Evolutionary conservation across 2,329 filamentous ascomycete species (phyloP).

Genomic region (Botrytis tulipae): DNA sequence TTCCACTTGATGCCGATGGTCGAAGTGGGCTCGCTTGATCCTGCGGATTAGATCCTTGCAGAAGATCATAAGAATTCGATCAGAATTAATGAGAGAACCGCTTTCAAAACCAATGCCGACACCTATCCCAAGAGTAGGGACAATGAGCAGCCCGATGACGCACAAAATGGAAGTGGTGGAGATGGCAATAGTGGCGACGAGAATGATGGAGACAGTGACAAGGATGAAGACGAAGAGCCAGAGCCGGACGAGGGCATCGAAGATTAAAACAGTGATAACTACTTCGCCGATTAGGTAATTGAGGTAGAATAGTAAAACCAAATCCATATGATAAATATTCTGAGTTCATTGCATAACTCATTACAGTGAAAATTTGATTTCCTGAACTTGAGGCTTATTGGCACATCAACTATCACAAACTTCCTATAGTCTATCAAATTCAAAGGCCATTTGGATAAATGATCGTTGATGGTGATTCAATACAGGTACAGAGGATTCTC

Average conservation of each 20-base stretch:
- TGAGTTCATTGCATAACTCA: not conserved
- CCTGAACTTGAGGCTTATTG: not conserved
- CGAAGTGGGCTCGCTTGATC: too few species aligned
- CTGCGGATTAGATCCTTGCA: too few species aligned
- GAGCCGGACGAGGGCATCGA: not conserved
- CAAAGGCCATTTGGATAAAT: too few species aligned
- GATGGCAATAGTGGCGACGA: not conserved
- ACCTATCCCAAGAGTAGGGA: too few species aligned
- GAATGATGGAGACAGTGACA: not conserved
- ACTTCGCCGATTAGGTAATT: too few species aligned
- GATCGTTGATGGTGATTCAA: too few species aligned
- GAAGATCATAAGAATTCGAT: accelerated
- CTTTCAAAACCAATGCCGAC: too few species aligned
- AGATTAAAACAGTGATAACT: not conserved
- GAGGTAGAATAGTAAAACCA: not conserved
- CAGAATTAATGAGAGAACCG: too few species aligned
- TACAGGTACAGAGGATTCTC: too few species aligned
- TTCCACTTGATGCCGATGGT: too few species aligned
- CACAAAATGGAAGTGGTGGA: not conserved
- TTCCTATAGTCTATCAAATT: too few species aligned
- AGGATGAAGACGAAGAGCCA: not conserved
- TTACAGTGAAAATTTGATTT: not conserved
- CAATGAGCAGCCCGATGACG: too few species aligned
- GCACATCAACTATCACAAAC: not conserved
- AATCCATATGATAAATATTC: not conserved